Evolutionary conservation across 129 eudicot genomes (phyloP).

Genomic region (Chrysanthemum lavandulifolium): DNA sequence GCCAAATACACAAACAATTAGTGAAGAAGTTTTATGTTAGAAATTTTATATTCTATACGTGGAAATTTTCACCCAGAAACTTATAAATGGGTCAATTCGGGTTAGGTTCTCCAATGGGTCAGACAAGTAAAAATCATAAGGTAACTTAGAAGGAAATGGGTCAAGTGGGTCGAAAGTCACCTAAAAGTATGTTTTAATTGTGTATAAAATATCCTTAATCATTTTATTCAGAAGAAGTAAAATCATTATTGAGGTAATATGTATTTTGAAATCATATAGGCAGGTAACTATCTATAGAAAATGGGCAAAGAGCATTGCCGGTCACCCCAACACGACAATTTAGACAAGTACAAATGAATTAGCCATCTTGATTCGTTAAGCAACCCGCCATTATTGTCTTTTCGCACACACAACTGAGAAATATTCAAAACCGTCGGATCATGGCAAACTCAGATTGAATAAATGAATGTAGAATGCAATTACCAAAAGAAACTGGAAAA

Average conservation of each 20-base stretch:
- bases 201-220: not conserved
- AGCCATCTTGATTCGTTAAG: too few species aligned
- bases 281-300: too few species aligned
- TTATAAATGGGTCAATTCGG: too few species aligned
- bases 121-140: not conserved
- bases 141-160: not conserved
- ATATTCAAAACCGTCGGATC: not conserved
- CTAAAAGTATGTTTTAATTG: not conserved
- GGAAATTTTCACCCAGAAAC: too few species aligned
- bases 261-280: too few species aligned
- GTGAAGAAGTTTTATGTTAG: not conserved
- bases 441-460: not conserved
- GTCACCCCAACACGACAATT: not conserved
- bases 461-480: conserved; percentile 12
- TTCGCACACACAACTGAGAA: not conserved
- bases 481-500: conserved; percentile 91
- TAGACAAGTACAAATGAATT: too few species aligned
- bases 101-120: too few species aligned
- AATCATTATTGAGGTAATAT: too few species aligned
- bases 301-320: not conserved
- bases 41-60: too few species aligned
- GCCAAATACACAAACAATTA: conserved; percentile 23
- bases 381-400: too few species aligned
- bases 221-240: not conserved
- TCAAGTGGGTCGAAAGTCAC: not conserved